Evolutionary conservation across 441 rosid species (phyloP).

Genomic region (Kokia cookei): DNA sequence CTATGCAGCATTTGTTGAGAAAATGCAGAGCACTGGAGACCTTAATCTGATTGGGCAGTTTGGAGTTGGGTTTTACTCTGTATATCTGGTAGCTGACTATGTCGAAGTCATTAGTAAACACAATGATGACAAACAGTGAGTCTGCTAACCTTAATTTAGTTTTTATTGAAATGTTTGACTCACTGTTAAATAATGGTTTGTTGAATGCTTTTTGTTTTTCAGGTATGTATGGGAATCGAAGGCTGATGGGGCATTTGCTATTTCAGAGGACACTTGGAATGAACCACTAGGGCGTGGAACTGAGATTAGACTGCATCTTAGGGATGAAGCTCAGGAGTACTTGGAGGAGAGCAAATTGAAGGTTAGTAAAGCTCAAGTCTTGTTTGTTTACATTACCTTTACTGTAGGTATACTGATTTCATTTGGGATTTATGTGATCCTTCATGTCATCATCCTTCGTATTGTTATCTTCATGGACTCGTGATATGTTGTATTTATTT

Average conservation of each 20-base stretch:
- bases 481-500: slow-evolving; percentile 1
- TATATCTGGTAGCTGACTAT: slow-evolving; percentile 91
- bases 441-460: neutral
- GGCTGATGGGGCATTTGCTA: slow-evolving; percentile 97
- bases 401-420: neutral
- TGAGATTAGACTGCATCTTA: slow-evolving; percentile 86
- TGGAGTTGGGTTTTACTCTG: slow-evolving; percentile 98
- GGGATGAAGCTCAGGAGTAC: slow-evolving; percentile 94
- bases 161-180: neutral
- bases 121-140: slow-evolving; percentile 90
- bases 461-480: neutral
- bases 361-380: slow-evolving; percentile 28
- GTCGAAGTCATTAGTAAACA: slow-evolving; percentile 97
- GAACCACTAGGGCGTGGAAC: slow-evolving; percentile 96
- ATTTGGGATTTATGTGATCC: neutral
- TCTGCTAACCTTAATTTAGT: neutral
- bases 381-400: neutral
- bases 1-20: slow-evolving; percentile 83
- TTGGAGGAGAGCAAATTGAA: slow-evolving; percentile 83
- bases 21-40: slow-evolving; percentile 93
- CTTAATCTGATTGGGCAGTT: slow-evolving; percentile 95
- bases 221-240: slow-evolving; percentile 98
- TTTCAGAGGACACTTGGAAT: slow-evolving; percentile 97
- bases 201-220: slow-evolving; percentile 5
- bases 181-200: slow-evolving; percentile 4